Conservation (phyloP, 176 grass and related monocot genomes). For the Alloteropsis semialata region DNA sequence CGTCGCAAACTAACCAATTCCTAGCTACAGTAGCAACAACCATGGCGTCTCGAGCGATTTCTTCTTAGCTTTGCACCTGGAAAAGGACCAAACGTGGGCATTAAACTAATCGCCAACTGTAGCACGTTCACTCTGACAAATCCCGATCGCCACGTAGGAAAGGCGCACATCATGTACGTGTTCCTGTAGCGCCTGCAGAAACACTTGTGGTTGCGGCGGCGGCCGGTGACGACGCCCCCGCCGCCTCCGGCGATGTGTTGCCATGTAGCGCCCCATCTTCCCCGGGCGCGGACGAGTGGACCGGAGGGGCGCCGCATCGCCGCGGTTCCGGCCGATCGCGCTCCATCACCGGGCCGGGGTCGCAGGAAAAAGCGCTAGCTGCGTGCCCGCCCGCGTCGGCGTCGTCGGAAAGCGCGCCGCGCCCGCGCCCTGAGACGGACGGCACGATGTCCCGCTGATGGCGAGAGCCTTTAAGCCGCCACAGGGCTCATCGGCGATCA, state of each 20-base stretch:
- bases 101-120: not conserved
- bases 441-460: conserved; percentile 5
- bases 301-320: conserved; percentile 9
- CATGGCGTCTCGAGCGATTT: not conserved
- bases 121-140: not conserved
- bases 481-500: not conserved
- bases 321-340: not conserved
- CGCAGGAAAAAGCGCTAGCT: not conserved
- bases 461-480: not conserved
- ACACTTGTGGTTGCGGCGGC: not conserved
- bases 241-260: not conserved
- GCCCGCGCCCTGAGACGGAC: too few relatives aligned
- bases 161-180: not conserved
- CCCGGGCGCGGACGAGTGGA: not conserved
- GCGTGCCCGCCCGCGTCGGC: not conserved
- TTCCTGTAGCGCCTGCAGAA: conserved; percentile 12
- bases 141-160: not conserved
- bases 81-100: not conserved
- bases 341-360: too few relatives aligned
- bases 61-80: not conserved
- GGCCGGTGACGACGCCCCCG: not conserved
- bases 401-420: conserved; percentile 13
- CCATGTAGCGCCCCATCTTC: conserved; percentile 16
- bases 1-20: not conserved
- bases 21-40: not conserved